phyloP scores from a whole-genome alignment of 176 grass and related monocot species.

The Tuctoria greenei region DNA sequence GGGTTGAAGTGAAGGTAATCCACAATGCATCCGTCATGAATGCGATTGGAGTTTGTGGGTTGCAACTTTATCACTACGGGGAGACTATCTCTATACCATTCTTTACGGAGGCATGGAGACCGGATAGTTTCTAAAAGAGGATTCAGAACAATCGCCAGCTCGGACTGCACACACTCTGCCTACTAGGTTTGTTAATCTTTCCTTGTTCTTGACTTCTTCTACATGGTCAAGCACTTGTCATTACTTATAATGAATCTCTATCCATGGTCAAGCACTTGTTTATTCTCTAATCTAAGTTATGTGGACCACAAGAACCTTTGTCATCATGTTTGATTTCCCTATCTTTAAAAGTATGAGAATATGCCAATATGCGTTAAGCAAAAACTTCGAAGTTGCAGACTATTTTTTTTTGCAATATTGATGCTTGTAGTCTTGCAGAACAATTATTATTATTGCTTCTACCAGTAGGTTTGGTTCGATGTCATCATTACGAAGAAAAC shows the following conservation, averaged over 20 bases:
- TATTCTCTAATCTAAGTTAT: not conserved
- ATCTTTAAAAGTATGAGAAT: not conserved
- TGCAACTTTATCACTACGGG: constrained; percentile 91
- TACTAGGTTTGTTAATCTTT: constrained; percentile 65
- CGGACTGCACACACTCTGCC: constrained; percentile 91
- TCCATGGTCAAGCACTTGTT: constrained; percentile 2
- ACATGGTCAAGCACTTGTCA: not conserved
- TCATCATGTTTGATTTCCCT: not conserved
- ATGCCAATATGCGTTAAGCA: not conserved
- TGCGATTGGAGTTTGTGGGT: constrained; percentile 81
- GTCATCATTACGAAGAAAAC: not conserved
- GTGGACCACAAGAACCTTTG: not conserved
- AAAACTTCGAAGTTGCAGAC: not conserved
- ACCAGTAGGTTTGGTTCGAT: not conserved
- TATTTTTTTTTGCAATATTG: constrained; percentile 26
- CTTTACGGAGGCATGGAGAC: constrained; percentile 92
- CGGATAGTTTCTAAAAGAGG: constrained; percentile 95
- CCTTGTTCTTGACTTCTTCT: not conserved
- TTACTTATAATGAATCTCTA: not conserved
- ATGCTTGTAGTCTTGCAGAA: not conserved
- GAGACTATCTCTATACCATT: constrained; percentile 96
- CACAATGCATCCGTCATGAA: constrained; percentile 97
- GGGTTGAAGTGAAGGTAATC: constrained; percentile 74
- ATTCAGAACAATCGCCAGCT: constrained; percentile 75
- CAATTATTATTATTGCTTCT: not conserved